Evolutionary conservation across 2,329 filamentous ascomycete genomes (phyloP), one percentile per base, ranked within the genome.

Genomic region (Pleomassaria siparia): DNA sequence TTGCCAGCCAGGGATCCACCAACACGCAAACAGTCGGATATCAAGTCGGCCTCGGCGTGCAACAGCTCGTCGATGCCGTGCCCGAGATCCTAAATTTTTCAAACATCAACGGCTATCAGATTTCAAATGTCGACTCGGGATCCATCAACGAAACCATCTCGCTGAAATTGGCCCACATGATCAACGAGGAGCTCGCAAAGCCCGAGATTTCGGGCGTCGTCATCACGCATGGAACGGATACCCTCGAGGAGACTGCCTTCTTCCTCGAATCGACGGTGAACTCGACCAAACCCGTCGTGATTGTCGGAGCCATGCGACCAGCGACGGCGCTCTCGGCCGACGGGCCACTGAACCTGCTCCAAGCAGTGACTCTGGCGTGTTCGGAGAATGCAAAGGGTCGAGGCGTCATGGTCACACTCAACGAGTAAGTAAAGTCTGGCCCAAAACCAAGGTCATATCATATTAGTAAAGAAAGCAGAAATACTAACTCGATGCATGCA

Each of bases 151-250:
- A 76, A 15, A 71, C 66, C 5, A 73, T 80, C 44, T 71, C 79
- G 26, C 67, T 82, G 16, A 72, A 69, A 21, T 59, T 84, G 28
- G 72, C 76, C 5, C 70, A 76, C 20, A 66, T 72, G 45, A 76
- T 83, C 43, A 77, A 80, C 46, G 56, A 59, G 11, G 77, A 79
- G 46, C 70, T 83, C 3, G 73, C 76, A 21, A 72, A 72, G 47
- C 60, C 63, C 0, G 67, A 71, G 1, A 64, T 75, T 30, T 56
- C 64, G 9, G 67, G 81, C 28, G 80, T 78, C 6, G 80, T 85
- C 5, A 70, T 87, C 44, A 85, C 83, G 0, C 83, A 86, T 56
- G 83, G 84, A 40, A 86, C 84, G 8, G 84, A 87, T 57, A 84
- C 81, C 0, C 72, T 86, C 1, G 83, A 85, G 57, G 83, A 86